Conservation (phyloP, 208 protist species). For the Trypanosoma platydactyli region DNA sequence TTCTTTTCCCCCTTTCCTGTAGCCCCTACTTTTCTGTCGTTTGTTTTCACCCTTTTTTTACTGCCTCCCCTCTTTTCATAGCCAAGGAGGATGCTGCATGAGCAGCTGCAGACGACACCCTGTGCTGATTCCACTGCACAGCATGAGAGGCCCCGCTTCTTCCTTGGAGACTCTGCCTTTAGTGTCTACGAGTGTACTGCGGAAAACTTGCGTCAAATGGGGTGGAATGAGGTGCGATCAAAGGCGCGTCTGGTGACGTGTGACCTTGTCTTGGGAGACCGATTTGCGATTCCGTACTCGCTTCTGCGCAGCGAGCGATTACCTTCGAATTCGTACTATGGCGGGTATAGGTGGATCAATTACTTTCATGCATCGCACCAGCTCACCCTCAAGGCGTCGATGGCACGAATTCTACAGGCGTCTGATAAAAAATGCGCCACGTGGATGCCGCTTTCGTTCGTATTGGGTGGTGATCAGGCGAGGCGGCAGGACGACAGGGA, state of each 20-base stretch:
- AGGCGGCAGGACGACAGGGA: conserved; percentile 56
- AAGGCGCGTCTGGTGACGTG: conserved; percentile 23
- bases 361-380: conserved; percentile 85
- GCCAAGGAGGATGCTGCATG: not conserved
- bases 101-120: not conserved
- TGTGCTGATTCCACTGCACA: too few relatives aligned
- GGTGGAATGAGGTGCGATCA: conserved; percentile 46
- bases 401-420: conserved; percentile 56
- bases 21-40: not conserved
- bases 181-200: conserved; percentile 87
- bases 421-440: conserved; percentile 39
- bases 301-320: conserved; percentile 63
- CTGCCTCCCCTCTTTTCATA: not conserved
- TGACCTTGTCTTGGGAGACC: conserved; percentile 79
- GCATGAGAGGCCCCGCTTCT: conserved; percentile 25
- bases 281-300: conserved; percentile 78
- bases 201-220: conserved; percentile 50
- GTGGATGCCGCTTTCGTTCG: conserved; percentile 84
- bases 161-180: conserved; percentile 65
- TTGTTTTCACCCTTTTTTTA: not conserved
- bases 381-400: conserved; percentile 82
- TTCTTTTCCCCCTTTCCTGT: too few relatives aligned
- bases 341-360: conserved; percentile 80
- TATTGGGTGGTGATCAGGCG: conserved; percentile 60
- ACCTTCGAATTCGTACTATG: conserved; percentile 47